Evolutionary conservation across 805 yeast species (phyloP).

Genomic region (Ogataea henricii): DNA sequence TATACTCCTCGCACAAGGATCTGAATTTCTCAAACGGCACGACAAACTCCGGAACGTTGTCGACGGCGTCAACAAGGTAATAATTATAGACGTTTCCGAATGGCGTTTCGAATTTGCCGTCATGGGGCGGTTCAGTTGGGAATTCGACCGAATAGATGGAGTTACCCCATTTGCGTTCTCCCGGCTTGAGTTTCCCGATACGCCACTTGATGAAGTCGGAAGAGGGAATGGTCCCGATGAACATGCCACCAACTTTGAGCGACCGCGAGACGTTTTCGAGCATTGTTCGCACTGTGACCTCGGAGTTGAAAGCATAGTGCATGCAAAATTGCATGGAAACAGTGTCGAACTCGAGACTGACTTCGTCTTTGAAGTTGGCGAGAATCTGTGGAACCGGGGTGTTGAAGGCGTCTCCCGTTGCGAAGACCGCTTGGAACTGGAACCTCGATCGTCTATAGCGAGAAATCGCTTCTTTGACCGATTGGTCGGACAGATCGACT

Average conservation of each 20-base stretch:
- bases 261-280: constrained; percentile 75
- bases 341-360: constrained; percentile 77
- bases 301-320: constrained; percentile 93
- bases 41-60: constrained; percentile 93
- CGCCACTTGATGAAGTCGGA: constrained; percentile 79
- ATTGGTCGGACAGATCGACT: constrained; percentile 86
- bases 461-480: constrained; percentile 79
- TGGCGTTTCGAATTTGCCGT: constrained; percentile 71
- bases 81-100: constrained; percentile 85
- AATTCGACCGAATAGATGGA: constrained; percentile 79
- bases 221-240: constrained; percentile 93
- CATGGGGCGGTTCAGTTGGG: constrained; percentile 73
- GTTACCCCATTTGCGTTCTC: constrained; percentile 78
- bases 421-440: constrained; percentile 62
- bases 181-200: constrained; percentile 51
- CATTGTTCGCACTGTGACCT: constrained; percentile 71
- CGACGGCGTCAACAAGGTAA: constrained; percentile 88
- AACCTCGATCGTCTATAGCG: constrained; percentile 58
- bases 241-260: constrained; percentile 78
- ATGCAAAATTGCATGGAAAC: constrained; percentile 91
- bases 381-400: constrained; percentile 67
- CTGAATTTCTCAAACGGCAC: constrained; percentile 91
- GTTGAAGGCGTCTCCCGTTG: constrained; percentile 91
- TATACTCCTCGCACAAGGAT: constrained; percentile 80
- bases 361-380: constrained; percentile 61